A percentile compares a stretch with the other conserved stretches of the same genome.
These are phyloP conservation scores for Friedmanniomyces endolithicus DNA, from an alignment of 495 filamentous ascomycete genomes.

Conservation along the genomic window DNA sequence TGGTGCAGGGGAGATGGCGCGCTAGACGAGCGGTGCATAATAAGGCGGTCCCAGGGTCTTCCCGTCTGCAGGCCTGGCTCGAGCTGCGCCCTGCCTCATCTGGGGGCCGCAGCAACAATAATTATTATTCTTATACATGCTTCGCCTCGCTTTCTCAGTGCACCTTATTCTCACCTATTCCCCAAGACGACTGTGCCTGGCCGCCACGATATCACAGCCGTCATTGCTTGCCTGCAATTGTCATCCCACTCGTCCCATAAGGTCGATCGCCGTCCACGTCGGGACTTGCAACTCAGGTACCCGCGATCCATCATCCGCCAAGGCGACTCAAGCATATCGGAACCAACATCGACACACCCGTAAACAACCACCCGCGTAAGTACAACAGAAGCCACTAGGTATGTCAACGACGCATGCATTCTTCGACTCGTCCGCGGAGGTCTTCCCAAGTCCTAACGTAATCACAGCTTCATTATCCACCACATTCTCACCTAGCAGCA, in stretches of 20 bases:
- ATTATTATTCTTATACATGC: constrained; percentile 12
- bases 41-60: constrained; percentile 2
- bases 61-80: constrained; percentile 9
- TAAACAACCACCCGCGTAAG: neutral
- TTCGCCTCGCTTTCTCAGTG: constrained; percentile 1
- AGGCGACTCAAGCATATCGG: neutral
- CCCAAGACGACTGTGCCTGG: neutral
- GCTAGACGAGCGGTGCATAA: neutral
- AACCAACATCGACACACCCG: neutral
- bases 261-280: neutral
- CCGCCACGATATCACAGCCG: neutral
- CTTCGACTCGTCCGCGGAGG: neutral
- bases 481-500: neutral
- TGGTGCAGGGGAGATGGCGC: neutral
- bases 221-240: neutral
- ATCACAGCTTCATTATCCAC: neutral
- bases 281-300: neutral
- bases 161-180: neutral
- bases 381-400: neutral
- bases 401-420: neutral
- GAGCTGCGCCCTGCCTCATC: constrained; percentile 7
- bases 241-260: neutral
- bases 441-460: neutral
- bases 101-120: constrained; percentile 3
- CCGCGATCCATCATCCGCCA: neutral